Evolutionary conservation across 805 yeast genomes (phyloP).

Genomic region (Candida easanensis): DNA sequence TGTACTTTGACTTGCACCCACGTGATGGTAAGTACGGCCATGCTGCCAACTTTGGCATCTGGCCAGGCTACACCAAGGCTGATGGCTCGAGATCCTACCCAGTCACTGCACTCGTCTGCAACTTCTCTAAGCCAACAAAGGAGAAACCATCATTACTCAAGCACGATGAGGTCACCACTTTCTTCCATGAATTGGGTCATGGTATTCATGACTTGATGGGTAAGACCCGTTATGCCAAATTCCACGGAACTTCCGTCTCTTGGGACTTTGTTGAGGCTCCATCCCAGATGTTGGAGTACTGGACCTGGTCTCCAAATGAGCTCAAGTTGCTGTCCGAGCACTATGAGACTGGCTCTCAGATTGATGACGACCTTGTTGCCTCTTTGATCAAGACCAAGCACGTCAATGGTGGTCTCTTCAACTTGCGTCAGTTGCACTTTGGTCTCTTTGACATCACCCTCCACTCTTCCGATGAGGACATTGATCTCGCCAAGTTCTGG

Average conservation of each 20-base stretch:
- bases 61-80: constrained; percentile 52
- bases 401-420: constrained; percentile 71
- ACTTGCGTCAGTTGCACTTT: constrained; percentile 74
- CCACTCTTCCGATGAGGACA: constrained; percentile 46
- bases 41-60: constrained; percentile 77
- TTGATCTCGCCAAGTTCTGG: constrained; percentile 60
- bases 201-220: constrained; percentile 81
- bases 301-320: constrained; percentile 76
- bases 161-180: constrained; percentile 76
- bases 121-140: constrained; percentile 71
- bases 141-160: constrained; percentile 72
- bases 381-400: constrained; percentile 63
- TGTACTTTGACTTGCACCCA: constrained; percentile 80
- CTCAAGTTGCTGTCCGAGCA: constrained; percentile 62
- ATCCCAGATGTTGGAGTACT: constrained; percentile 83
- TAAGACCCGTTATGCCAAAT: constrained; percentile 58
- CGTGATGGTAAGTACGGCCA: constrained; percentile 86
- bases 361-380: constrained; percentile 55
- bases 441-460: constrained; percentile 74
- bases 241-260: constrained; percentile 71
- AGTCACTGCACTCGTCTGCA: constrained; percentile 77
- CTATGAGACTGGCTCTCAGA: constrained; percentile 52
- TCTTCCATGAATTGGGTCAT: constrained; percentile 89
- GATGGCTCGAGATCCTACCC: constrained; percentile 57
- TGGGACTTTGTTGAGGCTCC: constrained; percentile 93